These are phyloP conservation scores for Neurospora pannonica DNA, from an alignment of 495 filamentous ascomycete species.

Conservation along the genomic window DNA sequence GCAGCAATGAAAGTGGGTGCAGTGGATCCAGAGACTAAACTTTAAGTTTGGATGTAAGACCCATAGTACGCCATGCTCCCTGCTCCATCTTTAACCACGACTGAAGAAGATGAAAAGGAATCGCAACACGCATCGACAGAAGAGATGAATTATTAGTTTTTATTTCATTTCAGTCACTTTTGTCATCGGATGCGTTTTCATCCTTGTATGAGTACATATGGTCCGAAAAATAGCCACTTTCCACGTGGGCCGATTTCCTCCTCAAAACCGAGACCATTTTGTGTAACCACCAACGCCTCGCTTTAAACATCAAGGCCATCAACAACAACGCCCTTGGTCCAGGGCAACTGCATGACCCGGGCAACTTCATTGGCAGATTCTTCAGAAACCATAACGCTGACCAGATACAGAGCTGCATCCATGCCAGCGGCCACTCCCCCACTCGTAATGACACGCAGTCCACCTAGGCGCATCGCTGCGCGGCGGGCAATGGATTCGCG, in stretches of 20 bases:
- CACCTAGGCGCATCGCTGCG: conserved; percentile 54
- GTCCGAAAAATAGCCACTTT: not conserved
- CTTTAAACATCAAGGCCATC: conserved; percentile 63
- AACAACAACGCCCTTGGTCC: conserved; percentile 60
- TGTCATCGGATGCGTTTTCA: not conserved
- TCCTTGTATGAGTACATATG: not conserved
- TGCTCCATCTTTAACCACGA: not conserved
- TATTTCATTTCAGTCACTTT: not conserved
- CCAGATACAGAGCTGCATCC: conserved; percentile 70
- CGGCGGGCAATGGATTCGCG: conserved; percentile 60
- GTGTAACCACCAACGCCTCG: not conserved
- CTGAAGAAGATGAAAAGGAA: not conserved
- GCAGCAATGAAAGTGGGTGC: not conserved
- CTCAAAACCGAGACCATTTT: not conserved
- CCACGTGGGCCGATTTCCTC: not conserved
- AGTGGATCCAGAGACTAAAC: not conserved
- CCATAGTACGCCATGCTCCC: not conserved
- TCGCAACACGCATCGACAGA: not conserved
- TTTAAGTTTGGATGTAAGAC: not conserved
- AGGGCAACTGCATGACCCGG: conserved; percentile 58
- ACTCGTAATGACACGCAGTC: conserved; percentile 65
- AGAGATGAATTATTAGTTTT: not conserved
- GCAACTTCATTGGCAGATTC: conserved; percentile 61
- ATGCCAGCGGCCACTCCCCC: conserved; percentile 69
- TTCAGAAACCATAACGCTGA: conserved; percentile 59